phyloP scores from a whole-genome alignment of 352 stramenopile genomes.

The Phytophthora fragariaefolia region DNA sequence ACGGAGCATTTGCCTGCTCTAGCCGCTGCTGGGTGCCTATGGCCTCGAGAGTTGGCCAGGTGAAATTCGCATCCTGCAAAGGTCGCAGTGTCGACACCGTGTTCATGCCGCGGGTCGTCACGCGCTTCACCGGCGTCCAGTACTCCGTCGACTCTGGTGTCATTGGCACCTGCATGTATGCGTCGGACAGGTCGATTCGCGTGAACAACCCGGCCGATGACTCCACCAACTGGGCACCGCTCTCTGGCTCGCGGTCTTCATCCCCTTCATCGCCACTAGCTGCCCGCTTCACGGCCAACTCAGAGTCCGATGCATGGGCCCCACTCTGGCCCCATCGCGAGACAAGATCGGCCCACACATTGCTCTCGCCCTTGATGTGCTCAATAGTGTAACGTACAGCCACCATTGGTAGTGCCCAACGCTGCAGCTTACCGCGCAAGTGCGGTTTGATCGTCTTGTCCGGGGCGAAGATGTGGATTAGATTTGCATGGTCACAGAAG shows the following conservation, averaged over 20 bases:
- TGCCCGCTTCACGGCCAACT: background rate
- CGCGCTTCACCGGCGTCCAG: background rate
- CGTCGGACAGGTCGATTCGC: background rate
- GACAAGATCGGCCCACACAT: background rate
- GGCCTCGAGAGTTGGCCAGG: background rate
- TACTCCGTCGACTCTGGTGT: background rate
- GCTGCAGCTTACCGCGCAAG: background rate
- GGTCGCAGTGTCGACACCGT: background rate
- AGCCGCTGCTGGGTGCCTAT: background rate
- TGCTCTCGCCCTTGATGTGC: background rate
- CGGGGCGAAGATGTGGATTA: background rate
- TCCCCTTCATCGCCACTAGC: background rate
- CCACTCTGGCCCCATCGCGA: background rate
- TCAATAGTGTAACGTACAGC: background rate
- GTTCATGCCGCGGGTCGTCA: background rate
- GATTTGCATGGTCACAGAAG: background rate
- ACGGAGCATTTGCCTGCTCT: background rate
- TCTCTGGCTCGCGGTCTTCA: background rate
- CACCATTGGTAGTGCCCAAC: background rate
- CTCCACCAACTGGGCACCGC: background rate
- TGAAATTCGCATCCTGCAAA: background rate
- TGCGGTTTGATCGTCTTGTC: background rate
- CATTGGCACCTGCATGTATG: background rate
- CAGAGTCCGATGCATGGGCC: background rate
- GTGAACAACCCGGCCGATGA: background rate